Percentiles rank a stretch among this genome's conserved stretches.
Conservation (phyloP, 2,329 filamentous ascomycete species). For the Sporothrix schenckii region DNA sequence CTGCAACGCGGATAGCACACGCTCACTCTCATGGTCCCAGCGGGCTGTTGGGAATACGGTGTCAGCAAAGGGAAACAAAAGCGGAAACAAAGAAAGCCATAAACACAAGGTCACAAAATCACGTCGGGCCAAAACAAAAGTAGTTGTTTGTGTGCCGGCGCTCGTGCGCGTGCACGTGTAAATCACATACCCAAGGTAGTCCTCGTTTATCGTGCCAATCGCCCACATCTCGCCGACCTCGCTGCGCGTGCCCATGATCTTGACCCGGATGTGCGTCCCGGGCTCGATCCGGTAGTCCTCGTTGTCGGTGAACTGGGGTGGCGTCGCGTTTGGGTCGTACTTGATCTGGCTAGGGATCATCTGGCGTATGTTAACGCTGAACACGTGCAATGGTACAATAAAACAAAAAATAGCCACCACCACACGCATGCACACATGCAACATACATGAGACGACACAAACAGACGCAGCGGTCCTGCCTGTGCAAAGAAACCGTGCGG, state of each 20-base stretch:
- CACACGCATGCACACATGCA: slow-evolving; percentile 13
- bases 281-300: slow-evolving; percentile 92
- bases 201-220: slow-evolving; percentile 94
- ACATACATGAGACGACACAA: slow-evolving; percentile 79
- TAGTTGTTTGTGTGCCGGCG: neutral
- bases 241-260: slow-evolving; percentile 89
- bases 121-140: neutral
- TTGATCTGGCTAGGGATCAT: slow-evolving; percentile 90
- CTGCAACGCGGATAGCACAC: neutral
- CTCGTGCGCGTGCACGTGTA: neutral
- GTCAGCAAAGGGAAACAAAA: neutral
- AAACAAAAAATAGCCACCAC: neutral
- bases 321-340: slow-evolving; percentile 93
- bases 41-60: neutral
- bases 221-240: slow-evolving; percentile 96
- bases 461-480: slow-evolving; percentile 75
- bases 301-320: slow-evolving; percentile 95
- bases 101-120: neutral
- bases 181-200: slow-evolving; percentile 65
- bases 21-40: slow-evolving; percentile 19
- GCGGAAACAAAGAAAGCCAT: too few relatives aligned
- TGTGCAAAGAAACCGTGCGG: slow-evolving; percentile 88
- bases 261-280: slow-evolving; percentile 88
- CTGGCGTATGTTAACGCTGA: slow-evolving; percentile 49
- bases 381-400: neutral